Evolutionary conservation across 2,329 filamentous ascomycete genomes (phyloP).

Genomic region (Colletotrichum sp.): DNA sequence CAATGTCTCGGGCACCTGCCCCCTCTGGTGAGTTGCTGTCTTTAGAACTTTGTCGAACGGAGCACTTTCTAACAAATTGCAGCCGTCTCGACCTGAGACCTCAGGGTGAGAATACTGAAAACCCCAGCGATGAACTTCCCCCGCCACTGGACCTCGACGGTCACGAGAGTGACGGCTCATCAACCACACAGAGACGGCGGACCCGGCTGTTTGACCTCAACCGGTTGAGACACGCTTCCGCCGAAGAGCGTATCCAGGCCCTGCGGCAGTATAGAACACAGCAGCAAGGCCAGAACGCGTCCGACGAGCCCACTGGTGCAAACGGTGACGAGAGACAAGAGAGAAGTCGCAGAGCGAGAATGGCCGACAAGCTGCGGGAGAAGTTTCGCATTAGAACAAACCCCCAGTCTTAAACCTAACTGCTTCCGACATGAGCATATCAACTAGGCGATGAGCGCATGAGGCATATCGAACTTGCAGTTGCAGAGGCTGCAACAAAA

Average conservation of each 20-base stretch:
- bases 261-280: constrained; percentile 55
- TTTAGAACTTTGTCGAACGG: background rate
- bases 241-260: constrained; percentile 67
- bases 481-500: background rate
- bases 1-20: constrained; percentile 73
- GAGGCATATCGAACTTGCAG: background rate
- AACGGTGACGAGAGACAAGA: constrained; percentile 34
- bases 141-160: constrained; percentile 47
- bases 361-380: constrained; percentile 57
- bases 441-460: background rate
- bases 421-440: background rate
- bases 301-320: background rate
- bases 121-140: constrained; percentile 34
- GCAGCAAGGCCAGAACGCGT: constrained; percentile 31
- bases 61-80: constrained; percentile 22
- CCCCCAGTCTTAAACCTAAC: constrained; percentile 33
- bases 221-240: constrained; percentile 61
- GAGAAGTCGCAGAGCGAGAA: constrained; percentile 43
- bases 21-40: constrained; percentile 63
- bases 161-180: constrained; percentile 37
- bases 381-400: constrained; percentile 58
- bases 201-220: constrained; percentile 63
- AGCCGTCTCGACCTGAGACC: constrained; percentile 63
- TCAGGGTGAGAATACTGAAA: constrained; percentile 30
- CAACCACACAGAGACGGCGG: constrained; percentile 44